These are phyloP conservation scores for Lagenidium giganteum DNA, from an alignment of 352 stramenopile species.

Conservation along the genomic window DNA sequence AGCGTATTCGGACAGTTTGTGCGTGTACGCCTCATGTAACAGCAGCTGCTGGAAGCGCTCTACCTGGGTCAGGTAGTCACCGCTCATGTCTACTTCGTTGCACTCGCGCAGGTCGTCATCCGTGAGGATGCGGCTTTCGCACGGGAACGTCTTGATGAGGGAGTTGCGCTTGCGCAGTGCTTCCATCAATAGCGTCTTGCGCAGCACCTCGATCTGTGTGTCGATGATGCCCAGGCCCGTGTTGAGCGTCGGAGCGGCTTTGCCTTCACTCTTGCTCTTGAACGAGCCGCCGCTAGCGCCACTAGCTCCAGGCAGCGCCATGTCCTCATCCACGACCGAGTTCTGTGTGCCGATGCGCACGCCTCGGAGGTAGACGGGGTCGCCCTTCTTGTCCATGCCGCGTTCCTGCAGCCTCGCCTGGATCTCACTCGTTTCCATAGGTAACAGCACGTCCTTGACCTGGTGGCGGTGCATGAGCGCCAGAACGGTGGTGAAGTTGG, in stretches of 20 bases:
- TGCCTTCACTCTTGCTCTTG: conserved; percentile 2
- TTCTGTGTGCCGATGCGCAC: conserved; percentile 59
- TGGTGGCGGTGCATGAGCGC: conserved; percentile 50
- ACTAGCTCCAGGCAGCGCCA: neutral
- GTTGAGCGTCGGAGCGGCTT: conserved; percentile 21
- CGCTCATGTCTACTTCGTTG: conserved; percentile 56
- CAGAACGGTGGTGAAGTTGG: conserved; percentile 38
- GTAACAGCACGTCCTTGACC: conserved; percentile 46
- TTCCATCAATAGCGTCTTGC: conserved; percentile 58
- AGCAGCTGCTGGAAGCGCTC: conserved; percentile 60
- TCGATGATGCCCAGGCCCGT: conserved; percentile 54
- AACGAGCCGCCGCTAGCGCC: neutral
- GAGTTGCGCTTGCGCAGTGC: conserved; percentile 68
- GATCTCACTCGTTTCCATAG: conserved; percentile 30
- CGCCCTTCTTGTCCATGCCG: conserved; percentile 58
- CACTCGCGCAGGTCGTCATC: conserved; percentile 41
- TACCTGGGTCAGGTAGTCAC: conserved; percentile 61
- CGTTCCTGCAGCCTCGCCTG: conserved; percentile 38
- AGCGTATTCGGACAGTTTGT: conserved; percentile 50
- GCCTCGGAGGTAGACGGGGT: conserved; percentile 47
- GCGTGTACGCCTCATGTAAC: conserved; percentile 66
- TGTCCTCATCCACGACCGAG: conserved; percentile 12
- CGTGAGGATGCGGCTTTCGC: conserved; percentile 35
- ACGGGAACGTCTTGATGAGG: conserved; percentile 56
- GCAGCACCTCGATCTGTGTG: conserved; percentile 54